These are phyloP conservation scores for Manihot esculenta DNA, from an alignment of 441 rosid genomes.

Conservation along the genomic window DNA sequence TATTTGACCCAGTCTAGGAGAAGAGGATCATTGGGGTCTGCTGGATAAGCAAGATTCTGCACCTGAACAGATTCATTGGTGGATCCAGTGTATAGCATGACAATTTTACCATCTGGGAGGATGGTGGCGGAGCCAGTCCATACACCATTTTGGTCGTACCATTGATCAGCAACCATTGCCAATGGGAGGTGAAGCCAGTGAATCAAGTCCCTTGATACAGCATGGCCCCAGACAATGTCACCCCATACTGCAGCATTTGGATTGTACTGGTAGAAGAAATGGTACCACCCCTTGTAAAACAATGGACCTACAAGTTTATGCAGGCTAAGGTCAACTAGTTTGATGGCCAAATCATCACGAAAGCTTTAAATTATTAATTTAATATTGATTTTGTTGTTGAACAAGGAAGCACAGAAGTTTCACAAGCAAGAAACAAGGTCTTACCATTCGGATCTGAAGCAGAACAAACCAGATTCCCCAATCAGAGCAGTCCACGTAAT, in stretches of 20 bases:
- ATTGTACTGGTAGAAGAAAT: slow-evolving; percentile 81
- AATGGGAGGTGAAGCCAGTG: slow-evolving; percentile 83
- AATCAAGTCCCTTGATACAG: slow-evolving; percentile 66
- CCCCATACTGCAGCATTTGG: slow-evolving; percentile 81
- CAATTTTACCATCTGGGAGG: slow-evolving; percentile 56
- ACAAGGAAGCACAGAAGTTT: neutral
- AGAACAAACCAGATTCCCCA: slow-evolving; percentile 21
- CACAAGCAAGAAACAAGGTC: slow-evolving; percentile 17
- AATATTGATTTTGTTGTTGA: neutral
- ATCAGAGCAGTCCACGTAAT: slow-evolving; percentile 9
- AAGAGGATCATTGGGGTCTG: slow-evolving; percentile 60
- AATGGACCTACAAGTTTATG: slow-evolving; percentile 51
- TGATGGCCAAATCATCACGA: too few species aligned
- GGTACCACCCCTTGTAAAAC: slow-evolving; percentile 76
- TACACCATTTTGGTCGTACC: slow-evolving; percentile 64
- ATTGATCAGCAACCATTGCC: slow-evolving; percentile 66
- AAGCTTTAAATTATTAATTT: too few species aligned
- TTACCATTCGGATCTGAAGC: slow-evolving; percentile 81
- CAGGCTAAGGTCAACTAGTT: neutral
- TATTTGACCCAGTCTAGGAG: slow-evolving; percentile 67
- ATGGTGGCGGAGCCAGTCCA: slow-evolving; percentile 89
- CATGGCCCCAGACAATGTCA: slow-evolving; percentile 85
- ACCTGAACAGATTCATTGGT: slow-evolving; percentile 57
- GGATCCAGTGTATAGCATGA: slow-evolving; percentile 77
- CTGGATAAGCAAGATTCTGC: slow-evolving; percentile 75